Percentiles rank a stretch among this genome's conserved stretches.
Conservation (phyloP, 164 flowering plant genomes). For the Aristolochia contorta region DNA sequence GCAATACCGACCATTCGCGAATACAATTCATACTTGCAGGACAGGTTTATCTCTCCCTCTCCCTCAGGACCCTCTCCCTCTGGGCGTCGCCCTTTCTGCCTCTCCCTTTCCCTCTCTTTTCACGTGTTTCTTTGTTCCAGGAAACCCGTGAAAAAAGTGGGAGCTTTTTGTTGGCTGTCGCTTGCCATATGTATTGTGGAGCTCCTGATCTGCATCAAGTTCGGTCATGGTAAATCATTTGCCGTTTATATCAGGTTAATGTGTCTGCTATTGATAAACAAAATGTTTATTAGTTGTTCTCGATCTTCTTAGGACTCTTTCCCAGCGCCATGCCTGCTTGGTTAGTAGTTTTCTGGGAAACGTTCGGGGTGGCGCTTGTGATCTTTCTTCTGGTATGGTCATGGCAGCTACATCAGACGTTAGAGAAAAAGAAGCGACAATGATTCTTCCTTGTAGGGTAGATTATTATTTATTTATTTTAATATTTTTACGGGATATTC, state of each 20-base stretch:
- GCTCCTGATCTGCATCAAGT: conserved; percentile 94
- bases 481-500: conserved; percentile 13
- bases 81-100: not conserved
- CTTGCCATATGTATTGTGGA: conserved; percentile 94
- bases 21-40: conserved; percentile 88
- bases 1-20: conserved; percentile 96
- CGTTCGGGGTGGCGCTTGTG: conserved; percentile 35
- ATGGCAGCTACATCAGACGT: conserved; percentile 53
- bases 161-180: conserved; percentile 95
- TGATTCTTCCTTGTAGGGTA: conserved; percentile 13
- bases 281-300: not conserved
- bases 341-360: conserved; percentile 68
- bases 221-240: conserved; percentile 70
- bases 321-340: conserved; percentile 78
- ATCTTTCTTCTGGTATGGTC: conserved; percentile 60
- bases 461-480: conserved; percentile 26
- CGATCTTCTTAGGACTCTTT: conserved; percentile 51
- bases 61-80: conserved; percentile 6
- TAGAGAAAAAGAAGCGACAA: conserved; percentile 46
- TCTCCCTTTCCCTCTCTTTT: not conserved
- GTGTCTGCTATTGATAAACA: not conserved
- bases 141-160: conserved; percentile 66
- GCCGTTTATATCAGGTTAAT: not conserved
- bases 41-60: conserved; percentile 43
- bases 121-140: conserved; percentile 19